Conservation (phyloP, 2,329 filamentous ascomycete genomes). For the Hymenoscyphus scutula region DNA sequence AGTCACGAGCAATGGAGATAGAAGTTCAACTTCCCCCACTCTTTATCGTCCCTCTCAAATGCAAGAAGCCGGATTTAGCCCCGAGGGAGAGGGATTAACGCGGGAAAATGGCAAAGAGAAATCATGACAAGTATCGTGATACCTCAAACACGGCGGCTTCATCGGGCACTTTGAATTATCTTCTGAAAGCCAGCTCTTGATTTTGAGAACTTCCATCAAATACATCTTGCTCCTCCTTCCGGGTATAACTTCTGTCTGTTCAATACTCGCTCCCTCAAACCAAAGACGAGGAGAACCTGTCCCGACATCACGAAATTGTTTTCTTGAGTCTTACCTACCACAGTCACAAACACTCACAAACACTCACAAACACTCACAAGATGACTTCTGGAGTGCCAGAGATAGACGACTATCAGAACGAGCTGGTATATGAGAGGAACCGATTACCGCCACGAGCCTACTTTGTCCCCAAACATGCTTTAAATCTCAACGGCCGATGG, state of each 20-base stretch:
- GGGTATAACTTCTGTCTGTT: neutral
- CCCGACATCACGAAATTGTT: neutral
- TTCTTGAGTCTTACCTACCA: neutral
- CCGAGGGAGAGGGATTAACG: neutral
- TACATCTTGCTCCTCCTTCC: neutral
- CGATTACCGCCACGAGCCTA: conserved; percentile 52
- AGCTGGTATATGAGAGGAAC: conserved; percentile 52
- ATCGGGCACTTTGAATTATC: neutral
- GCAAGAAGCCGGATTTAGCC: neutral
- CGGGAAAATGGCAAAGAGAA: neutral
- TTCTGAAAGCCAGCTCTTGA: neutral
- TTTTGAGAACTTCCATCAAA: neutral
- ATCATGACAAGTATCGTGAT: neutral
- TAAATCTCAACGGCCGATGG: conserved; percentile 56
- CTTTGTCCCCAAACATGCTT: conserved; percentile 48
- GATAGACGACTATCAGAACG: conserved; percentile 46
- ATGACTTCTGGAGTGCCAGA: neutral
- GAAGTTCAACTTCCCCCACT: neutral
- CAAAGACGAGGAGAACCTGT: neutral
- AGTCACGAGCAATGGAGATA: neutral
- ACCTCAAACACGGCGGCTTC: neutral
- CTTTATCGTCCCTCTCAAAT: neutral
- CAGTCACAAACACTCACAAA: neutral
- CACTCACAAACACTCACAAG: neutral
- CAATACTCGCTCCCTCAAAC: neutral